Base-by-base conservation (phyloP, 768 basidiomycete genomes). In the Kondoa malvinella region DNA sequence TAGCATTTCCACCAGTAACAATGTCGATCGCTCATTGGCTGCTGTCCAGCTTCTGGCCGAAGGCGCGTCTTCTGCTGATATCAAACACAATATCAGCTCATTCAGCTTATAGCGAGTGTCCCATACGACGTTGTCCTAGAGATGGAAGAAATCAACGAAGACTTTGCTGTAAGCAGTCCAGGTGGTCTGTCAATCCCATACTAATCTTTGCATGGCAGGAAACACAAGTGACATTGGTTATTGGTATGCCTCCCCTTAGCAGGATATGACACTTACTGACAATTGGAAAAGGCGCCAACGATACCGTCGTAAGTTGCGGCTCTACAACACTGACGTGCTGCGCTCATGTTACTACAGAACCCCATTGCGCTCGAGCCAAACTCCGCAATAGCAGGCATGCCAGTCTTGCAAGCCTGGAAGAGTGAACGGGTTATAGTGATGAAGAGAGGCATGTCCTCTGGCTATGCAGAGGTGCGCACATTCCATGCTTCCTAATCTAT, bases 131-230 rank as follows among this genome's bases (percentile, higher is more conserved):
- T 91, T 71, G 88, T 91, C 56, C 80, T 87, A 68, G 89, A 92
- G 78, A 90, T 92, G 89, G 89, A 92, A 69, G 89, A 92, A 77
- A 91, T 92, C 79, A 91, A 92, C 75, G 88, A 91, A 56, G 89
- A 92, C 75, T 92, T 92, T 77, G 80, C 81, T n/a, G n/a, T n/a
- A n/a, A n/a, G n/a, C n/a, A n/a, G n/a, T n/a, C n/a, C n/a, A n/a
- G n/a, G n/a, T n/a, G n/a, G n/a, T n/a, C n/a, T n/a, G n/a, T n/a
- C n/a, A n/a, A n/a, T n/a, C n/a, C n/a, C n/a, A n/a, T n/a, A n/a
- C n/a, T n/a, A n/a, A n/a, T n/a, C n/a, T n/a, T n/a, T n/a, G n/a
- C n/a, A n/a, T n/a, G n/a, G n/a, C n/a, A n/a, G 65, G 87, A 88
- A 34, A 92, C 89, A 0, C 89, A 92, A 74, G 82, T 92, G n/a